Conservation (phyloP, 2,329 filamentous ascomycete genomes). For the Zymoseptoria brevis region DNA sequence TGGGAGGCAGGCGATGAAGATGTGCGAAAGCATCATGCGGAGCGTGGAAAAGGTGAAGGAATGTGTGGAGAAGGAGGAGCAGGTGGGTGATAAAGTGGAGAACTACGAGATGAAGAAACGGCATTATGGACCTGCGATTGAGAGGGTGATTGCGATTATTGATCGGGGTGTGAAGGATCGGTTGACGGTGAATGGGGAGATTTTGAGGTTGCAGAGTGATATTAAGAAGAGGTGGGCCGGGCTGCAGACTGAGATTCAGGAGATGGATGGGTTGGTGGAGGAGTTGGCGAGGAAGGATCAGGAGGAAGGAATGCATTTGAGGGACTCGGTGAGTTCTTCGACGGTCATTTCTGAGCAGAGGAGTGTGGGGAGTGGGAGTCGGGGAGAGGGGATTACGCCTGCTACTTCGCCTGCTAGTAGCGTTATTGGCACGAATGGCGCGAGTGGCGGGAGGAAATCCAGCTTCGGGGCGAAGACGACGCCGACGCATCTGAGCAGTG, state of each 20-base stretch:
- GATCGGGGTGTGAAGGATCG: constrained; percentile 92
- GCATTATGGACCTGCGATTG: constrained; percentile 89
- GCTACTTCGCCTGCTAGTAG: constrained; percentile 60
- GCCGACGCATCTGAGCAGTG: constrained; percentile 29
- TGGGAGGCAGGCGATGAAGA: constrained; percentile 84
- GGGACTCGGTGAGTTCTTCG: too few species aligned
- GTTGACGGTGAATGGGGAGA: constrained; percentile 94
- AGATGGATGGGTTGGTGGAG: constrained; percentile 67
- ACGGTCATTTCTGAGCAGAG: constrained; percentile 48
- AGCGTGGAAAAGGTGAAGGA: constrained; percentile 77
- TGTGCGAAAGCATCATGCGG: constrained; percentile 90
- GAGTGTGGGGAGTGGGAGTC: constrained; percentile 51
- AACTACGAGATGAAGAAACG: constrained; percentile 91
- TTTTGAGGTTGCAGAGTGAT: constrained; percentile 75
- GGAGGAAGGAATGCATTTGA: constrained; percentile 50
- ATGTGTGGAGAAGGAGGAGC: constrained; percentile 64
- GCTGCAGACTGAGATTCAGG: constrained; percentile 66
- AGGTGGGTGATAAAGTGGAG: constrained; percentile 78
- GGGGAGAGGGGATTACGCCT: constrained; percentile 46
- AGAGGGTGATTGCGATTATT: constrained; percentile 83
- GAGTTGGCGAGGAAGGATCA: constrained; percentile 52
- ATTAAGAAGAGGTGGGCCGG: constrained; percentile 75
- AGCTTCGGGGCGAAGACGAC: constrained; percentile 39
- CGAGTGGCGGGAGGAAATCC: constrained; percentile 37
- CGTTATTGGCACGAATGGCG: constrained; percentile 37